Conservation (phyloP, 2,329 filamentous ascomycete genomes). For the Didymella arachidicola region DNA sequence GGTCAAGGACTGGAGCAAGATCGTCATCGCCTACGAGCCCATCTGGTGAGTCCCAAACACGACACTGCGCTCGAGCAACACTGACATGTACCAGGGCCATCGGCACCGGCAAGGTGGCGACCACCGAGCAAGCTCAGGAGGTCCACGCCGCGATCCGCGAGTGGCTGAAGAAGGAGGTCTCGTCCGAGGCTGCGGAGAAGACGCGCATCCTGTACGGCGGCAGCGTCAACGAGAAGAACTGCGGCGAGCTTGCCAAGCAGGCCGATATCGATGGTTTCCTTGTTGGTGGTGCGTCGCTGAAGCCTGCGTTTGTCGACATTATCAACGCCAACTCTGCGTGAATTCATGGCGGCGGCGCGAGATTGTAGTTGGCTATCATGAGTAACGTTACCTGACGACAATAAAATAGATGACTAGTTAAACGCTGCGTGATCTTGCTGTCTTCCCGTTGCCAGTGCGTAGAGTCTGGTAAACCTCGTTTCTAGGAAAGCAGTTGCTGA, state of each 20-base stretch:
- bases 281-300: constrained; percentile 93
- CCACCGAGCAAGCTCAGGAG: constrained; percentile 53
- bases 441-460: background rate
- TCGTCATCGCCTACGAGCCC: constrained; percentile 98
- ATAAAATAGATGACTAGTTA: constrained; percentile 15
- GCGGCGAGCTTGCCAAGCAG: constrained; percentile 88
- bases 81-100: constrained; percentile 62
- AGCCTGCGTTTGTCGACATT: constrained; percentile 85
- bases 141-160: constrained; percentile 79
- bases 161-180: constrained; percentile 80
- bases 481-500: too few species aligned
- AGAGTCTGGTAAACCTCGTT: background rate
- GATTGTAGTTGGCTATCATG: constrained; percentile 45
- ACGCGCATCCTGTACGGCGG: constrained; percentile 97
- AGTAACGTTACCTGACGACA: constrained; percentile 17
- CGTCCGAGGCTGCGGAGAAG: constrained; percentile 79
- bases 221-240: constrained; percentile 98
- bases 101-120: constrained; percentile 74
- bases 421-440: background rate
- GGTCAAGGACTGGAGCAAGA: constrained; percentile 86
- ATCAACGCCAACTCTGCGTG: constrained; percentile 65
- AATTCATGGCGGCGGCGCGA: constrained; percentile 46
- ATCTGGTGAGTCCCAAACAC: constrained; percentile 75
- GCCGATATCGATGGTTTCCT: constrained; percentile 97
- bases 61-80: background rate